A percentile compares a stretch with the other conserved stretches of the same genome.
These are phyloP conservation scores for Yamadazyma endophytica DNA, from an alignment of 805 yeast species.

Conservation along the genomic window DNA sequence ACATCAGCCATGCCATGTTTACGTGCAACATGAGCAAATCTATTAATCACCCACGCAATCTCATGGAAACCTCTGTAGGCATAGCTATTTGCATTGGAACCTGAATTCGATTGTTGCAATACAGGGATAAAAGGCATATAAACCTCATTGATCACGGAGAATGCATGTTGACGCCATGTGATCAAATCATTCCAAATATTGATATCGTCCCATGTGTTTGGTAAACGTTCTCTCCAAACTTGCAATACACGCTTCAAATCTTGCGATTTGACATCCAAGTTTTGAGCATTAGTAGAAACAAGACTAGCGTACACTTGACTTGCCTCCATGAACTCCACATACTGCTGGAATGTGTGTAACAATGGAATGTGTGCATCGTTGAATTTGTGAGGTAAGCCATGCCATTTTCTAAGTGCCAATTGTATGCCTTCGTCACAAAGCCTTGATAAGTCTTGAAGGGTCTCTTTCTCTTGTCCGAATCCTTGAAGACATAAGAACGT, in stretches of 20 bases:
- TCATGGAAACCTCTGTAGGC: slow-evolving; percentile 98
- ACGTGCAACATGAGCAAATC: slow-evolving; percentile 98
- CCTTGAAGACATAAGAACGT: slow-evolving; percentile 92
- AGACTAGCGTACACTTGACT: slow-evolving; percentile 87
- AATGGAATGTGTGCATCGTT: slow-evolving; percentile 85
- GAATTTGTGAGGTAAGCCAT: slow-evolving; percentile 72
- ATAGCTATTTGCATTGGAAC: slow-evolving; percentile 78
- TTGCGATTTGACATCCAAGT: slow-evolving; percentile 87
- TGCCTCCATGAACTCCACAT: slow-evolving; percentile 96
- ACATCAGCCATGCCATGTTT: slow-evolving; percentile 97
- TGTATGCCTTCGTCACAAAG: slow-evolving; percentile 96
- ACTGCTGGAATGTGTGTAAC: slow-evolving; percentile 93
- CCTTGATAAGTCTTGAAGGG: slow-evolving; percentile 77
- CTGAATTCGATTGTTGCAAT: slow-evolving; percentile 62
- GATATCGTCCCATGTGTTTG: slow-evolving; percentile 96
- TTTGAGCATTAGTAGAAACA: slow-evolving; percentile 86
- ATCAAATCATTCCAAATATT: slow-evolving; percentile 96
- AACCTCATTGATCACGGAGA: slow-evolving; percentile 90
- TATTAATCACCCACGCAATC: slow-evolving; percentile 96
- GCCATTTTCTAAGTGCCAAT: slow-evolving; percentile 88
- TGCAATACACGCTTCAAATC: slow-evolving; percentile 91
- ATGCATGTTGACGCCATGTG: slow-evolving; percentile 98
- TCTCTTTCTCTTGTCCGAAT: slow-evolving; percentile 84
- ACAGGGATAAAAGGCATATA: slow-evolving; percentile 90
- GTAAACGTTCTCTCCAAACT: slow-evolving; percentile 97